Percentiles rank a stretch among this genome's conserved stretches.
phyloP scores from a whole-genome alignment of 2,329 filamentous ascomycete genomes.

The Chaetomiaceae sp. region DNA sequence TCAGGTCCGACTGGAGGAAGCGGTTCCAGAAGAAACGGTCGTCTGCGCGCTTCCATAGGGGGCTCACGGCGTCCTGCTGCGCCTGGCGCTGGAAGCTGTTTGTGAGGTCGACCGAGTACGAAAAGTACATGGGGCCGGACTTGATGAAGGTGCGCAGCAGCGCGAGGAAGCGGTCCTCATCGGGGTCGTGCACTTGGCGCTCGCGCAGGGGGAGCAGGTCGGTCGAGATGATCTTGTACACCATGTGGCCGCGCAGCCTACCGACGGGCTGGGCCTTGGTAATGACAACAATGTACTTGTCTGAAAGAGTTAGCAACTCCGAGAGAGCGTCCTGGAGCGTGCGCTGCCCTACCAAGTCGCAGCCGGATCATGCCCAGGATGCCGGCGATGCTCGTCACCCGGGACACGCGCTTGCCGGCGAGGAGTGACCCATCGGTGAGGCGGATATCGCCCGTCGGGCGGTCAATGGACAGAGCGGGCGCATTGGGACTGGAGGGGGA shows the following conservation, averaged over 20 bases:
- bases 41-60: conserved; percentile 88
- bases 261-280: conserved; percentile 91
- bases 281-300: conserved; percentile 97
- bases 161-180: conserved; percentile 86
- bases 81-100: conserved; percentile 95
- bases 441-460: conserved; percentile 85
- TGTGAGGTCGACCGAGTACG: conserved; percentile 93
- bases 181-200: conserved; percentile 81
- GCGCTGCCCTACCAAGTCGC: conserved; percentile 65
- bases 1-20: conserved; percentile 85
- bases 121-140: conserved; percentile 92
- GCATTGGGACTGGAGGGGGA: conserved; percentile 91
- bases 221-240: conserved; percentile 87
- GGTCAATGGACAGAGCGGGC: conserved; percentile 81
- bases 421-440: conserved; percentile 75
- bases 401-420: conserved; percentile 64
- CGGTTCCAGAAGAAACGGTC: conserved; percentile 99
- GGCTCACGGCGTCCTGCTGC: conserved; percentile 63
- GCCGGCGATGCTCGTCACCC: conserved; percentile 87
- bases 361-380: conserved; percentile 93
- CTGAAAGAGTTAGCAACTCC: conserved; percentile 33
- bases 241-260: conserved; percentile 88
- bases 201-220: conserved; percentile 94
- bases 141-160: conserved; percentile 79
- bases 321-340: background rate